Evolutionary conservation across 2,329 filamentous ascomycete species (phyloP), one percentile per base, ranked within the genome.

Genomic region (Xylaria sp.): DNA sequence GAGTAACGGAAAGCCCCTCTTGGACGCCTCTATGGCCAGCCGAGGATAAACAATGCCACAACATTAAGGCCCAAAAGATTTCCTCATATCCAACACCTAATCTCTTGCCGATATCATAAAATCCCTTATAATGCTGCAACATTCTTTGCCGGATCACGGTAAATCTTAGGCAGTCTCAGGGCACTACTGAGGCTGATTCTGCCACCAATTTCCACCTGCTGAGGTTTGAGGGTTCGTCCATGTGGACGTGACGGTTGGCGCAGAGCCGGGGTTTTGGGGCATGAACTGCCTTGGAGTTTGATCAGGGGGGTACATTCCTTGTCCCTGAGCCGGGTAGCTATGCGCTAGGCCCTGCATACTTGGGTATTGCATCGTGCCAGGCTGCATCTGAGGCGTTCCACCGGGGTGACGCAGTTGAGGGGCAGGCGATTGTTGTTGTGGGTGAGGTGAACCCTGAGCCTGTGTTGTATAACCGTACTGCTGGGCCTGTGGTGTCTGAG

Each of bases 221-320:
- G 86, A 83, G 60, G 87, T 87, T 68, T 88, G 87, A 68, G 89
- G 87, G 37, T 85, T 79, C 6, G 80, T 80, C 82, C 82, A 87
- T 3, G 78, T 73, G 63, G 86, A 84, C 2, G 81, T 80, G 21
- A 81, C 81, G 5, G 82, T 78, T 10, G 83, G 82, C 6, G 77
- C 76, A 3, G 76, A 77, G 3, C 87, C 75, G 68, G 83, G 76
- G 75, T 83, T 78, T 76, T 87, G 81, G 70, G 89, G 87, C 85
- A 92, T 84, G 78, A 89, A 90, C 71, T 88, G 85, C 54, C 87
- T 80, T 3, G 85, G 83, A 1, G 85, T 87, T 75, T 88, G 86
- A 47, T 90, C 87, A 27, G 85, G 77, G 17, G 84, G 78, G 67
- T 87, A 88, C 70, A 89, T 84, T 53, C 80, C 81, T 68, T 87